These are phyloP conservation scores for Helicostylum pulchrum DNA, from an alignment of 192 early-diverging fungal genomes.

Conservation along the genomic window DNA sequence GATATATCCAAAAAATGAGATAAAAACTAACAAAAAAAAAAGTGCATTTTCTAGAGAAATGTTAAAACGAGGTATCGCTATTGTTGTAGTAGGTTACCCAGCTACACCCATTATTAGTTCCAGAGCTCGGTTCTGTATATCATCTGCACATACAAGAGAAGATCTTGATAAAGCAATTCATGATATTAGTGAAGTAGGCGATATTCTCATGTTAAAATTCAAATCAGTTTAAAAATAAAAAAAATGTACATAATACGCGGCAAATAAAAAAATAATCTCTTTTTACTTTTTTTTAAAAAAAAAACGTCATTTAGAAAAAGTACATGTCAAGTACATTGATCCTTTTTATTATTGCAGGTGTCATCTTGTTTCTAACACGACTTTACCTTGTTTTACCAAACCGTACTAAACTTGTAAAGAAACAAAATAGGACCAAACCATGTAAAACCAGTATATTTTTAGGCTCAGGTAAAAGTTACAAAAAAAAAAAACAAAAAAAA, in stretches of 20 bases:
- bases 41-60: conserved; percentile 91
- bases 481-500: background rate
- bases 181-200: conserved; percentile 71
- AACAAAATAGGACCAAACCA: conserved; percentile 13
- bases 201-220: conserved; percentile 64
- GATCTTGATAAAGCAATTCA: conserved; percentile 70
- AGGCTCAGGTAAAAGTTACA: conserved; percentile 29
- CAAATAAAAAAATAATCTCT: too few species aligned
- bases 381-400: background rate
- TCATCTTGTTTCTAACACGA: background rate
- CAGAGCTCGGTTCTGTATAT: conserved; percentile 92
- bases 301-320: too few species aligned
- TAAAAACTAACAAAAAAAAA: background rate
- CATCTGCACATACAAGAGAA: conserved; percentile 89
- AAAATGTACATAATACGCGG: too few species aligned
- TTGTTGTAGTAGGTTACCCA: conserved; percentile 96
- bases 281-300: too few species aligned
- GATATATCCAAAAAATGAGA: too few species aligned
- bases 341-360: background rate
- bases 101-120: conserved; percentile 97
- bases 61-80: conserved; percentile 84
- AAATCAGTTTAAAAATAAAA: conserved; percentile 1
- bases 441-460: conserved; percentile 41
- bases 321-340: too few species aligned
- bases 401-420: background rate